Base-by-base conservation (phyloP, 352 stramenopile genomes). In the Globisporangium spinosum region DNA sequence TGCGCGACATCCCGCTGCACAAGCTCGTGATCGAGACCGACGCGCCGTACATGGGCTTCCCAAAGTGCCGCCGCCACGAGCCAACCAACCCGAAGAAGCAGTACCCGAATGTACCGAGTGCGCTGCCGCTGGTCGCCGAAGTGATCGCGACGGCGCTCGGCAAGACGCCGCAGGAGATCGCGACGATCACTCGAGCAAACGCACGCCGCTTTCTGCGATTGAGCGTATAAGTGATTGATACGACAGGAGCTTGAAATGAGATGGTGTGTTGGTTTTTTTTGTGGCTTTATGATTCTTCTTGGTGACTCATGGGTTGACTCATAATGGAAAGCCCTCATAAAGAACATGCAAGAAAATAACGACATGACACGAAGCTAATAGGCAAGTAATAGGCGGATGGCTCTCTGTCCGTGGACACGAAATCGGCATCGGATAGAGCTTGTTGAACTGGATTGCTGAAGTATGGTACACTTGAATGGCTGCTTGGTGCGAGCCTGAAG, bases 11-110 rank as follows among this genome's bases (percentile, higher is more conserved):
- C 35, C 88, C 90, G 7, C 64, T 97, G 13, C 68, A 97, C 63
- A 77, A 81, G 40, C 79, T 98, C 6, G 82, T 98, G 53, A 78
- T 98, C 54, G 93, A 98, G 77, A 98, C 93, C 6, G 91, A 98
- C 73, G 89, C 91, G 58, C 93, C 93, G 29, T 98, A 96, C 72
- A 97, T 98, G 91, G 82, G 84, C 13, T 92, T 93, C 35, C 82
- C 90, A 0, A 83, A 83, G 38, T 93, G 85, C 53, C 79, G 85
- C 27, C 56, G 62, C 34, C 67, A 67, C 32, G 82, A 90, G 56
- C 1, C 35, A 0, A 38, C 23, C 3, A 65, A 83, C 32, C 22
- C 12, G 3, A 93, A 93, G 63, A 82, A 86, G 66, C 83, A 93
- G 76, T 91, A 85, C 63, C 87, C 87, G 29, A 95, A 95, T 49